Conservation (phyloP, 2,329 filamentous ascomycete species). For the Beauveria caledonica region DNA sequence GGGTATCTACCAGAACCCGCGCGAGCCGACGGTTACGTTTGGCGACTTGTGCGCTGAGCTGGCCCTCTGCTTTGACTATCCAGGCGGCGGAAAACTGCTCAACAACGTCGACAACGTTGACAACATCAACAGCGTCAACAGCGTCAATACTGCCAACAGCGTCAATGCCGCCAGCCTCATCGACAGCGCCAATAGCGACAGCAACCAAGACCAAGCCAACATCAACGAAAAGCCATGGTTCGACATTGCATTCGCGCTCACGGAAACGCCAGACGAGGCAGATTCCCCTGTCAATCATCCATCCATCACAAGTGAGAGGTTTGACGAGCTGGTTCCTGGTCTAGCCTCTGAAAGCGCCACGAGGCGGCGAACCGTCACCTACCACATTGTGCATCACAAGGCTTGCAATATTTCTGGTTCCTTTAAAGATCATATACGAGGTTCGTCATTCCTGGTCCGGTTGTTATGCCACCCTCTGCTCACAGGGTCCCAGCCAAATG, state of each 20-base stretch:
- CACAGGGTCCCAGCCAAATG: not conserved
- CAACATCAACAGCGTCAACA: not conserved
- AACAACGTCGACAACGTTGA: not conserved
- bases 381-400: not conserved
- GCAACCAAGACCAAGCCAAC: not conserved
- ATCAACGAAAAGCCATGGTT: not conserved
- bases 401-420: not conserved
- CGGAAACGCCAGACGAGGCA: not conserved
- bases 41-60: not conserved
- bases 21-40: not conserved
- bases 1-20: not conserved
- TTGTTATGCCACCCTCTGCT: not conserved
- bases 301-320: not conserved
- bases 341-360: not conserved
- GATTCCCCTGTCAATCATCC: not conserved
- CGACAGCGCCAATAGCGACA: not conserved
- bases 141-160: not conserved
- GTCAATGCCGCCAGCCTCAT: not conserved
- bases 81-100: not conserved
- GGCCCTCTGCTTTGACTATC: not conserved
- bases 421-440: not conserved
- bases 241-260: not conserved
- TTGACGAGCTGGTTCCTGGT: not conserved
- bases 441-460: not conserved
- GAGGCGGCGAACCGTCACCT: not conserved